Percentiles rank a stretch among this genome's conserved stretches.
Evolutionary conservation across 1,139 yeast genomes (phyloP).

Genomic region (Suhomyces anneliseae): DNA sequence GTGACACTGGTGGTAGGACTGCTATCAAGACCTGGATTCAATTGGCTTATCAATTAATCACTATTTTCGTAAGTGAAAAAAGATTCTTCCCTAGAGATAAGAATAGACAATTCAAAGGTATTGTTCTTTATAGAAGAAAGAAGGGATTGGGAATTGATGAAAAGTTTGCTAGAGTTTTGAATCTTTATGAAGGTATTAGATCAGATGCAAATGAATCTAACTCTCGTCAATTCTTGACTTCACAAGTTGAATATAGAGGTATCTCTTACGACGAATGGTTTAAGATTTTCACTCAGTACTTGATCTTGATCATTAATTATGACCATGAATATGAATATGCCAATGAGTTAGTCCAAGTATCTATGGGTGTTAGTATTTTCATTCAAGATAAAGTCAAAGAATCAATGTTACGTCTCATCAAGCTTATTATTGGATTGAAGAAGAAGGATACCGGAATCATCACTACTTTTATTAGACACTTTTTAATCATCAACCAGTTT

Average conservation of each 20-base stretch:
- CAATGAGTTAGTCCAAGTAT: conserved; percentile 66
- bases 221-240: conserved; percentile 40
- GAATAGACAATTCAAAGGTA: conserved; percentile 67
- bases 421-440: conserved; percentile 61
- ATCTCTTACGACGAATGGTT: conserved; percentile 81
- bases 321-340: conserved; percentile 68
- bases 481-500: conserved; percentile 72
- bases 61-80: conserved; percentile 73
- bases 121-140: conserved; percentile 59
- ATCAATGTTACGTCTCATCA: conserved; percentile 60
- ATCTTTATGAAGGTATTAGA: conserved; percentile 61
- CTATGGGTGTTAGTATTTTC: conserved; percentile 76
- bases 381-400: conserved; percentile 57
- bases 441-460: conserved; percentile 52
- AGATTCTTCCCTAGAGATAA: conserved; percentile 78
- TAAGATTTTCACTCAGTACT: conserved; percentile 73
- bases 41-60: conserved; percentile 77
- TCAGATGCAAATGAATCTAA: conserved; percentile 30
- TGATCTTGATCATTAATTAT: conserved; percentile 61
- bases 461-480: conserved; percentile 54
- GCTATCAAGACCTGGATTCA: conserved; percentile 83
- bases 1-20: conserved; percentile 47
- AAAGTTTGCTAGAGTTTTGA: conserved; percentile 64
- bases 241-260: conserved; percentile 66
- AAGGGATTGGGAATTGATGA: conserved; percentile 68